Evolutionary conservation across 768 basidiomycete genomes (phyloP).

Genomic region (Collybiopsis confluens): DNA sequence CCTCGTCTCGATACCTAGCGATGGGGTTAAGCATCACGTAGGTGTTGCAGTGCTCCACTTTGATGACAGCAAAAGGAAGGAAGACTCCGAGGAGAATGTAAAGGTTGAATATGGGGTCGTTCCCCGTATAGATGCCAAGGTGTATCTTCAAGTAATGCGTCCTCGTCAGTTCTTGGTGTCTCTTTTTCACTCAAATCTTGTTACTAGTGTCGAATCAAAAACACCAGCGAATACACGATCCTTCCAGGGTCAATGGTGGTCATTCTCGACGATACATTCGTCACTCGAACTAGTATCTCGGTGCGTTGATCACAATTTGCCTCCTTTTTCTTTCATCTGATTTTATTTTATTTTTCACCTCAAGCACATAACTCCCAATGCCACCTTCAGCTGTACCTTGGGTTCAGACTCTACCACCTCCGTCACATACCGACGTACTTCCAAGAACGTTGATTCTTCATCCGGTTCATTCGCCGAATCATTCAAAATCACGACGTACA

Average conservation of each 20-base stretch:
- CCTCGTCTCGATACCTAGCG: conserved; percentile 46
- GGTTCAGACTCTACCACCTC: conserved; percentile 41
- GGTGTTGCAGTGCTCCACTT: conserved; percentile 46
- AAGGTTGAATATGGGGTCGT: conserved; percentile 23
- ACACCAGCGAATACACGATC: conserved; percentile 53
- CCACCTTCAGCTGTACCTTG: conserved; percentile 52
- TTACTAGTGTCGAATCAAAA: conserved; percentile 46
- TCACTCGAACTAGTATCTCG: conserved; percentile 46
- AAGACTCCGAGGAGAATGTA: background rate
- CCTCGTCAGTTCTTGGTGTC: background rate
- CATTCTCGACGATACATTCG: conserved; percentile 53
- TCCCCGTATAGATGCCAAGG: conserved; percentile 44
- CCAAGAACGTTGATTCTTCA: conserved; percentile 29
- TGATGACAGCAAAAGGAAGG: conserved; percentile 19
- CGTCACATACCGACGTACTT: conserved; percentile 40
- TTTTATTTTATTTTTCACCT: background rate
- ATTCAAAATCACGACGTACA: conserved; percentile 40
- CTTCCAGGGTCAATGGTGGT: conserved; percentile 51
- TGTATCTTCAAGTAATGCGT: conserved; percentile 42
- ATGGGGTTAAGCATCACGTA: conserved; percentile 52
- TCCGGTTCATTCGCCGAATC: conserved; percentile 41
- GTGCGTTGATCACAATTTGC: conserved; percentile 22
- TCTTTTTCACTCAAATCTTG: background rate
- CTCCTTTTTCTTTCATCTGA: background rate
- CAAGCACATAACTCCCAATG: conserved; percentile 44